Base-by-base conservation (phyloP, 257 asterid species). In the Nicotiana paniculata region DNA sequence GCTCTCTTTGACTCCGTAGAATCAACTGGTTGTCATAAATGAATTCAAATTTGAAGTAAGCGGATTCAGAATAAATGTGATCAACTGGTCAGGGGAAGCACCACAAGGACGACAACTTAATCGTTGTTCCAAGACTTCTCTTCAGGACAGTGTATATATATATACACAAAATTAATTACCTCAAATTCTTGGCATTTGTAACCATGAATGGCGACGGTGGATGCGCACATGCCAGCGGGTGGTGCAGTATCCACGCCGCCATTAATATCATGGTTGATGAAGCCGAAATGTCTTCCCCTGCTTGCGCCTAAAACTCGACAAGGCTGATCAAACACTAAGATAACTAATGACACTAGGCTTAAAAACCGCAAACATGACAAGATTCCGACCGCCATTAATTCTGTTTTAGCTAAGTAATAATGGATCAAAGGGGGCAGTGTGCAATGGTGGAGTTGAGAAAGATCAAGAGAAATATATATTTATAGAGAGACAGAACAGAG, bases 181-280 rank as follows among this genome's bases (percentile, higher is more conserved):
- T 63, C 72, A 43, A 72, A 84, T 37, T 87, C 89, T 81, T 84
- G 89, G 84, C 89, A 87, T 21, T 78, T 75, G 85, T 87, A 87
- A 79, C 89, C 89, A 77, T 84, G 86, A 16, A 62, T 3, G 21
- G 65, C 15, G 15, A 84, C 81, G 6, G 85, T 81, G 26, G 84
- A 51, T 13, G 86, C 83, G 1, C 89, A 87, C 28, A 84, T 21
- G n/a, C 85, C 85, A 15, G 79, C 77, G 2, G 58, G 48, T 26
- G 54, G 68, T 12, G 8, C 24, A 15, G 21, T 57, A 57, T 57
- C 61, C 1, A 0, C 21, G 6, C 21, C 21, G 6, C 21, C 58
- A 12, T 24, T 72, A 17, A 5, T 3, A 17, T 33, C 61, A 4
- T 46, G 8, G 3, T 6, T 26, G 1, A n/a, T 63, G 0, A 55